These are phyloP conservation scores for Brassica hybrid DNA, from an alignment of 441 rosid genomes.

Conservation along the genomic window DNA sequence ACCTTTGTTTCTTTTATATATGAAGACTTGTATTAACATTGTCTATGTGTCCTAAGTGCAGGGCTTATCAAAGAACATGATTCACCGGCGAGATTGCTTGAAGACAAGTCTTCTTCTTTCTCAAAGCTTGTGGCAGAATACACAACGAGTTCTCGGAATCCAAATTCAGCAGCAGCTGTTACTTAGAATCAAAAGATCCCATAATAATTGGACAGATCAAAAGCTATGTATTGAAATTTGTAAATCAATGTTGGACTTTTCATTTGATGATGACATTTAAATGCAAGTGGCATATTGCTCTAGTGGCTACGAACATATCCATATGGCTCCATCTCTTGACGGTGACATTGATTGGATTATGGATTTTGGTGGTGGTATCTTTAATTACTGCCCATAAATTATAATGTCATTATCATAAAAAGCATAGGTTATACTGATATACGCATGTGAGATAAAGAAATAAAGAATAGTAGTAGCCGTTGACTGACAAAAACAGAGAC, in stretches of 20 bases:
- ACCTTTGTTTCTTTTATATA: neutral
- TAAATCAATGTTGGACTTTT: neutral
- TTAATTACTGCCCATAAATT: neutral
- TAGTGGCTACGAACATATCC: slow-evolving; percentile 22
- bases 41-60: neutral
- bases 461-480: neutral
- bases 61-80: slow-evolving; percentile 7
- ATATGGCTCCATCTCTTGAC: neutral
- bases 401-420: neutral
- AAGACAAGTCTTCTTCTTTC: slow-evolving; percentile 5
- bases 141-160: neutral
- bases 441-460: neutral
- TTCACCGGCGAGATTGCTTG: slow-evolving; percentile 6
- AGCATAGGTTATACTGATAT: slow-evolving; percentile 3
- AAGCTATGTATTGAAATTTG: slow-evolving; percentile 1
- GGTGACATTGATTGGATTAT: neutral
- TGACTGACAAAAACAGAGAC: slow-evolving; percentile 1
- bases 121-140: slow-evolving; percentile 8
- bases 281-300: slow-evolving; percentile 12
- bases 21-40: neutral
- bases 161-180: neutral
- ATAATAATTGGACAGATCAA: neutral
- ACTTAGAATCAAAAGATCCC: neutral
- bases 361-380: slow-evolving; percentile 12
- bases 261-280: slow-evolving; percentile 14